A percentile compares a stretch with the other conserved stretches of the same genome.
These are phyloP conservation scores for Hyaloscypha hepaticicola DNA, from an alignment of 495 filamentous ascomycete species.

Conservation along the genomic window DNA sequence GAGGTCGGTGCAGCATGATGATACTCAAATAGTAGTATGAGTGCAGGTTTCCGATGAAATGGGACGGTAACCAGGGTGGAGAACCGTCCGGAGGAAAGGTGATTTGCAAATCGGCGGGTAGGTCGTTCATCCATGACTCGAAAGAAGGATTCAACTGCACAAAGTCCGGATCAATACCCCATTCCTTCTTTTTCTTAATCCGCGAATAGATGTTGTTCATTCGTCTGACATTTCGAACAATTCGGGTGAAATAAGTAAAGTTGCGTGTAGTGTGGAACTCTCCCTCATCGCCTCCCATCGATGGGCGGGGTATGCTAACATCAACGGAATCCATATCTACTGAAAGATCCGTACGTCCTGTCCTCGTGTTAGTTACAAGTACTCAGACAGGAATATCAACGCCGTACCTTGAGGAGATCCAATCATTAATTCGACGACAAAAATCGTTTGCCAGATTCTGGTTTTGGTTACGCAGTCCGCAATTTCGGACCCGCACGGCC, in stretches of 20 bases:
- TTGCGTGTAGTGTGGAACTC: constrained; percentile 79
- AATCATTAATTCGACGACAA: constrained; percentile 88
- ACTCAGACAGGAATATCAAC: constrained; percentile 25
- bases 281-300: constrained; percentile 67
- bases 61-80: constrained; percentile 81
- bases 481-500: constrained; percentile 62
- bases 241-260: constrained; percentile 74
- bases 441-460: constrained; percentile 87
- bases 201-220: constrained; percentile 74
- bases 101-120: constrained; percentile 79
- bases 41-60: constrained; percentile 91
- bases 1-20: constrained; percentile 87
- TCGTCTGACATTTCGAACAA: constrained; percentile 74
- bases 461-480: constrained; percentile 82
- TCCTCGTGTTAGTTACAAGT: constrained; percentile 33
- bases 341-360: constrained; percentile 80
- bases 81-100: constrained; percentile 76
- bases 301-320: constrained; percentile 61
- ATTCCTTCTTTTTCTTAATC: constrained; percentile 78
- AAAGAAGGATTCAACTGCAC: constrained; percentile 73
- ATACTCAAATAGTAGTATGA: constrained; percentile 86
- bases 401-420: constrained; percentile 78
- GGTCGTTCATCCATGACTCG: constrained; percentile 68
- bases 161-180: constrained; percentile 85
- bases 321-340: constrained; percentile 77